A percentile compares a stretch with the other conserved stretches of the same genome.
phyloP scores from a whole-genome alignment of 768 basidiomycete genomes.

The Mycena latifolia region DNA sequence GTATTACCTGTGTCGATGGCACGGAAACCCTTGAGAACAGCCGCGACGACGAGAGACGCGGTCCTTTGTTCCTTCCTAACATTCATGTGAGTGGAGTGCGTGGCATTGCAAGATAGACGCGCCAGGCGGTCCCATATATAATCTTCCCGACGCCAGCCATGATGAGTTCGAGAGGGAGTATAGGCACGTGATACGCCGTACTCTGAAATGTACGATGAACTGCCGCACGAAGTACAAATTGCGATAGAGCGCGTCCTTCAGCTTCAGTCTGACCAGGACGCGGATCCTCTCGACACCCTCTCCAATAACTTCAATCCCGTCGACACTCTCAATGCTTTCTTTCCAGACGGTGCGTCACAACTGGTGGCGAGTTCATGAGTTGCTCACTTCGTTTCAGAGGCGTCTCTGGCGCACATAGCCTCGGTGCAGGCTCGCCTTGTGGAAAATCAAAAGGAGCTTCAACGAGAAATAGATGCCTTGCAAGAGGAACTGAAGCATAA shows the following conservation, averaged over 20 bases:
- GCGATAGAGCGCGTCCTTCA: conserved; percentile 81
- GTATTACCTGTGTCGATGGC: conserved; percentile 88
- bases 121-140: conserved; percentile 77
- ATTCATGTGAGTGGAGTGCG: conserved; percentile 11
- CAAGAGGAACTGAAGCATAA: conserved; percentile 76
- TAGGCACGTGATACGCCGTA: too few species aligned
- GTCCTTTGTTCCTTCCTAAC: conserved; percentile 85
- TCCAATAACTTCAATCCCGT: conserved; percentile 69
- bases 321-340: conserved; percentile 74
- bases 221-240: conserved; percentile 76
- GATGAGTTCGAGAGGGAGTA: too few species aligned
- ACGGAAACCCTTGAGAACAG: conserved; percentile 81
- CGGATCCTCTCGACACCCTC: conserved; percentile 70
- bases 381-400: conserved; percentile 64
- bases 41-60: conserved; percentile 72
- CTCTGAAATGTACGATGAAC: conserved; percentile 56
- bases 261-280: conserved; percentile 55
- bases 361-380: conserved; percentile 10
- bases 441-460: conserved; percentile 76
- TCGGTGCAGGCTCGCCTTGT: conserved; percentile 76
- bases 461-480: conserved; percentile 78
- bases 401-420: conserved; percentile 78
- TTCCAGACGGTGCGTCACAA: conserved; percentile 76
- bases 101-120: conserved; percentile 17
- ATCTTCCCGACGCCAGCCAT: conserved; percentile 52